A percentile compares a stretch with the other conserved stretches of the same genome.
These are phyloP conservation scores for Hevea brasiliensis DNA, from an alignment of 345 rosid genomes.

Conservation along the genomic window DNA sequence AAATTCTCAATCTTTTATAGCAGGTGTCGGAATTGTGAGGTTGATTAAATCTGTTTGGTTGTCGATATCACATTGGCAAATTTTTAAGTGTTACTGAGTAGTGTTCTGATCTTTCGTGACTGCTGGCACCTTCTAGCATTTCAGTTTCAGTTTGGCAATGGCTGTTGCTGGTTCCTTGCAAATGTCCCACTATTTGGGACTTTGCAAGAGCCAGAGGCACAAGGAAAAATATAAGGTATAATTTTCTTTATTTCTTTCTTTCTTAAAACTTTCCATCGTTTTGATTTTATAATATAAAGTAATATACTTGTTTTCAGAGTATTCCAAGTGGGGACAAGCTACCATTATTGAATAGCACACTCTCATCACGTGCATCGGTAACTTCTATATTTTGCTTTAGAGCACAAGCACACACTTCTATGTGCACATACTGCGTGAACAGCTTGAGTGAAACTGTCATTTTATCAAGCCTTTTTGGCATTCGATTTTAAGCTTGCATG, in stretches of 20 bases:
- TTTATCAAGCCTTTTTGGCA: not conserved
- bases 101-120: slow-evolving; percentile 25
- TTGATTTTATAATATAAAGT: slow-evolving; percentile 1
- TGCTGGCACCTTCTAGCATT: slow-evolving; percentile 22
- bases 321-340: slow-evolving; percentile 36
- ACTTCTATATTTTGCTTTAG: not conserved
- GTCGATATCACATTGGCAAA: not conserved
- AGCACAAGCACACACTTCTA: too few relatives aligned
- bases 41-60: not conserved
- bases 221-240: slow-evolving; percentile 46
- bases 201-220: slow-evolving; percentile 57
- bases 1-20: not conserved
- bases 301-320: slow-evolving; percentile 34
- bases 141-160: slow-evolving; percentile 38
- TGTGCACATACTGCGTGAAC: too few relatives aligned
- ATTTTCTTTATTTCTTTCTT: not conserved
- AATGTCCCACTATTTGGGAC: slow-evolving; percentile 60
- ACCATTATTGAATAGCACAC: slow-evolving; percentile 30
- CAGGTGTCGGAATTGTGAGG: slow-evolving; percentile 20
- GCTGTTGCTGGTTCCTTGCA: slow-evolving; percentile 64
- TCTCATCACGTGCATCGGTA: slow-evolving; percentile 49
- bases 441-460: too few relatives aligned
- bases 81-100: slow-evolving; percentile 2
- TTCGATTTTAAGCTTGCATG: not conserved
- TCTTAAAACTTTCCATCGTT: not conserved